Evolutionary conservation across 441 rosid species (phyloP), one percentile per base, ranked within the genome.

Genomic region (Rhodomyrtus psidioides): DNA sequence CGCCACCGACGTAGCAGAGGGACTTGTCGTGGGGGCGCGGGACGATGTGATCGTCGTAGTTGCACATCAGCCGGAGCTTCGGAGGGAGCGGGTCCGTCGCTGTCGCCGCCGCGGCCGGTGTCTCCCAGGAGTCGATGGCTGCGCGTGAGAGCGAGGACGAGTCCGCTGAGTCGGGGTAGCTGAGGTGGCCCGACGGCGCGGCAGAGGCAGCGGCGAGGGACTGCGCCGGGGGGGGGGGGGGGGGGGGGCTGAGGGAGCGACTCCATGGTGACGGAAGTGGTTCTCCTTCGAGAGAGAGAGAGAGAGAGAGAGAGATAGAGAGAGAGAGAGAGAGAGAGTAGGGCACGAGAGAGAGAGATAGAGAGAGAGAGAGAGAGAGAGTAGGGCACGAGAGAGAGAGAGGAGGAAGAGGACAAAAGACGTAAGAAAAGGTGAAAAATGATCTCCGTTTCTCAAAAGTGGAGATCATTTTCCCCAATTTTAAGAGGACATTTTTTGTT

Each of bases 31-130:
- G 99, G 2, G 99, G 99, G 3, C 99, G 96, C 24, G 99, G 99
- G 23, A 96, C 93, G 89, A 97, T 97, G 75, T 95, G 97, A 23
- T 98, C 99, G 42, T 97, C 99, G 88, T 94, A 96, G 86, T 98
- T 96, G 89, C 99, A 96, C 99, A 97, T 97, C 85, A 97, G 95
- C 12, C 99, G 98, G 85, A 97, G 95, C 90, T 96, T 95, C n/a
- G 97, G 85, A 24, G 95, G 89, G 86, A 87, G 74, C 76, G 14
- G 91, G 86, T 86, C 86, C 79, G 85, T 74, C 90, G 85, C 16
- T 84, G 85, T 14, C 85, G 91, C 13, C 86, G 90, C 58, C 91
- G 87, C 1, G n/a, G n/a, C n/a, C 90, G 93, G 81, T 42, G 59
- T 15, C 1, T 95, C 98, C 92, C 93, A 93, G 70, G 92, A 90